Percentiles rank a stretch among this genome's conserved stretches.
These are phyloP conservation scores for Phoma sp. DNA, from an alignment of 2,329 filamentous ascomycete species.

Conservation along the genomic window DNA sequence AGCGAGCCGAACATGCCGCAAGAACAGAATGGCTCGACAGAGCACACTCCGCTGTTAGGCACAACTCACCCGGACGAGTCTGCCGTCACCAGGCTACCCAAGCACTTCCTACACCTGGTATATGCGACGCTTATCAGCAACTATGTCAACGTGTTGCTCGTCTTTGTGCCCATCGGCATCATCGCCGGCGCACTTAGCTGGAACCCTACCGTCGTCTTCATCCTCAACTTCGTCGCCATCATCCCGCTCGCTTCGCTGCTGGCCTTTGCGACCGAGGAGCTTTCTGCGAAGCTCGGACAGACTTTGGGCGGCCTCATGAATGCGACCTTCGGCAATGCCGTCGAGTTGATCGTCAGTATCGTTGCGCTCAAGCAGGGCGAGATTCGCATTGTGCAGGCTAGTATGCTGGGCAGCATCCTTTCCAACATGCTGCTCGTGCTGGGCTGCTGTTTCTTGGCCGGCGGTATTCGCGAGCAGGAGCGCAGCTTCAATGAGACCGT, in stretches of 20 bases:
- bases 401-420: conserved; percentile 94
- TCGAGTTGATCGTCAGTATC: conserved; percentile 87
- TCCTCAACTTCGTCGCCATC: conserved; percentile 81
- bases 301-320: conserved; percentile 74
- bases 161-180: conserved; percentile 77
- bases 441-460: conserved; percentile 60
- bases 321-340: not conserved
- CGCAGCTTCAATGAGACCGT: conserved; percentile 73
- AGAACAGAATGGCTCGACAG: conserved; percentile 36
- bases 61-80: conserved; percentile 30
- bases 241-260: conserved; percentile 76
- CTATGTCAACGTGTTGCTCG: conserved; percentile 72
- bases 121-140: conserved; percentile 56
- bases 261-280: conserved; percentile 79
- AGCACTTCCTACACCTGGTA: conserved; percentile 43
- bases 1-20: conserved; percentile 28
- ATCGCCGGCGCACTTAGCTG: conserved; percentile 67
- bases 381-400: conserved; percentile 95
- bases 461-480: conserved; percentile 53
- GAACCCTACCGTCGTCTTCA: conserved; percentile 72
- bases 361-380: conserved; percentile 84
- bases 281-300: conserved; percentile 73
- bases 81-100: conserved; percentile 36
- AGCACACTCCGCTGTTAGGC: conserved; percentile 41
- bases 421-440: conserved; percentile 86